Percentiles rank a stretch among this genome's conserved stretches.
Conservation (phyloP, 208 protist genomes). For the Strigomonas culicis region DNA sequence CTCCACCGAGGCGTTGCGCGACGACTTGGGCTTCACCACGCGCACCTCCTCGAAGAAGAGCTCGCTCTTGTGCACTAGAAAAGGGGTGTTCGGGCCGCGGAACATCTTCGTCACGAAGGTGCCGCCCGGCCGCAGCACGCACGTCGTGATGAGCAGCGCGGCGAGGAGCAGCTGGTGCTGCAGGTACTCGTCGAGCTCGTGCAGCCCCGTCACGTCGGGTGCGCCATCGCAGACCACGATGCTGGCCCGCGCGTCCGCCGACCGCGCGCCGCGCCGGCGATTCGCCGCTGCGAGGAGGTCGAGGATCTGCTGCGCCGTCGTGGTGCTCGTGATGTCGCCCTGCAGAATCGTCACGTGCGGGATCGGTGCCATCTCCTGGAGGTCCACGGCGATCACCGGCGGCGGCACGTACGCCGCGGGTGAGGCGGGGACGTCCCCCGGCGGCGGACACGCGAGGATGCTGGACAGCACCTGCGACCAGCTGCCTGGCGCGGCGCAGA, state of each 20-base stretch:
- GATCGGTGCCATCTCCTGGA: constrained; percentile 99
- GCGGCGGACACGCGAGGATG: not conserved
- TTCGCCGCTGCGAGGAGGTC: constrained; percentile 77
- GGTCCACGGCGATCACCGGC: constrained; percentile 95
- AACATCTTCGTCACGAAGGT: constrained; percentile 99
- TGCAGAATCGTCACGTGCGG: constrained; percentile 91
- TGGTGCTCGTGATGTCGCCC: constrained; percentile 88
- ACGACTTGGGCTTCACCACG: constrained; percentile 95
- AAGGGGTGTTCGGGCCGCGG: constrained; percentile 92
- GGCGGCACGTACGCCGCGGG: constrained; percentile 5
- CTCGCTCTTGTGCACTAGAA: constrained; percentile 94
- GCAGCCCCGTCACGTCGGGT: constrained; percentile 98
- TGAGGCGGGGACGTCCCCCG: not conserved
- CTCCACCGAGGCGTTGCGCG: constrained; percentile 95
- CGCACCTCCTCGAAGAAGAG: constrained; percentile 96
- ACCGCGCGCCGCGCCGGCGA: not conserved
- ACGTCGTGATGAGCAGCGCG: constrained; percentile 97
- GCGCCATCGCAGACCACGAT: constrained; percentile 99
- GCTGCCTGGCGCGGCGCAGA: constrained; percentile 98
- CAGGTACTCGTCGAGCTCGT: constrained; percentile 99
- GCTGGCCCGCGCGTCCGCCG: constrained; percentile 73
- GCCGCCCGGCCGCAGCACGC: constrained; percentile 91
- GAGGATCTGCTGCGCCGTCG: constrained; percentile 88
- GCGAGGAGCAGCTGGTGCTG: constrained; percentile 98
- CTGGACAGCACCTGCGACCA: constrained; percentile 92